Conservation (phyloP, 2,329 filamentous ascomycete genomes). For the Neocatenulostroma microsporum region DNA sequence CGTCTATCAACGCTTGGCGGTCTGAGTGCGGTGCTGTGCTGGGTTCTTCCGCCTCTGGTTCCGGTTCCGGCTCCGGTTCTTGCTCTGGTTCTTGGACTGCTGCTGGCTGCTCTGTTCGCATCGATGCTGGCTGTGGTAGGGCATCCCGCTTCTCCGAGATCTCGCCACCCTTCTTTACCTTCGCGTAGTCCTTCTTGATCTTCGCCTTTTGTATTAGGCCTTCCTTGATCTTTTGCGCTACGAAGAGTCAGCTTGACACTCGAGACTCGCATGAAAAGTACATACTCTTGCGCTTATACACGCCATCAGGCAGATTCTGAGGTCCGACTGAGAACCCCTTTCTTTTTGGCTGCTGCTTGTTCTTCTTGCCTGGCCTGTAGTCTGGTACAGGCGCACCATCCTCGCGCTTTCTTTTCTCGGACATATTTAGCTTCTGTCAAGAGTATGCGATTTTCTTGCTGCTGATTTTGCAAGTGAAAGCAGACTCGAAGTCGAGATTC, state of each 20-base stretch:
- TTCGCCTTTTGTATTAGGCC: conserved; percentile 87
- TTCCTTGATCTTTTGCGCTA: conserved; percentile 82
- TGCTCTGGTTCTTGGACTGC: no score
- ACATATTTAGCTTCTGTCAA: conserved; percentile 6
- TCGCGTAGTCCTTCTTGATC: conserved; percentile 84
- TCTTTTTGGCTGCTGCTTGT: conserved; percentile 27
- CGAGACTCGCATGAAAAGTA: background rate
- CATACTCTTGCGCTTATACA: conserved; percentile 70
- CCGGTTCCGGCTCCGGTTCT: no score
- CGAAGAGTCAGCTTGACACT: background rate
- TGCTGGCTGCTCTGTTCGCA: no score
- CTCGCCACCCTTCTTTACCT: conserved; percentile 69
- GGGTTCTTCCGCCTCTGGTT: conserved; percentile 23
- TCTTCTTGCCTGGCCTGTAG: conserved; percentile 12
- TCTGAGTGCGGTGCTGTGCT: conserved; percentile 42
- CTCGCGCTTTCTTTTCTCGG: conserved; percentile 14
- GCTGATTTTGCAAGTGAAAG: no score
- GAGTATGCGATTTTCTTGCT: no score
- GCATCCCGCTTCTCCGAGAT: no score
- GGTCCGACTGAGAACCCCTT: conserved; percentile 80
- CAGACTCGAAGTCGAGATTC: background rate
- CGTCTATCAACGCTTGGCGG: conserved; percentile 26
- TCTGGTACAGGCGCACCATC: conserved; percentile 8
- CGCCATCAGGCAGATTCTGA: conserved; percentile 82
- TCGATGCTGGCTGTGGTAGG: no score